Conservation (phyloP, 2,329 filamentous ascomycete genomes). For the Chaetomiaceae sp. region DNA sequence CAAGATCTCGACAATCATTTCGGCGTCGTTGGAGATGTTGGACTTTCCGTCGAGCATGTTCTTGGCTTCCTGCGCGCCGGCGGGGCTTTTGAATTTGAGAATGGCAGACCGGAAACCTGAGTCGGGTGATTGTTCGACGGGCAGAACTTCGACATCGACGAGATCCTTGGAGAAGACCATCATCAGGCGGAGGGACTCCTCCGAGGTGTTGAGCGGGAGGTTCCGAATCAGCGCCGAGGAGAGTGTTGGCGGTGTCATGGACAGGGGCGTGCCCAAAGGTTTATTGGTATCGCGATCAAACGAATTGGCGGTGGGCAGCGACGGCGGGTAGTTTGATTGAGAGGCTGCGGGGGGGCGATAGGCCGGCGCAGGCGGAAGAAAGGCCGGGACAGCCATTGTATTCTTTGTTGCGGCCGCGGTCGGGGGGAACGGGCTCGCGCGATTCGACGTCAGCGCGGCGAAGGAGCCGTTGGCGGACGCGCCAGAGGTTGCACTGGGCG, state of each 20-base stretch:
- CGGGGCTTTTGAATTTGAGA: conserved; percentile 48
- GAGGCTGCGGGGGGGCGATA: conserved; percentile 35
- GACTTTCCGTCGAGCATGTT: conserved; percentile 54
- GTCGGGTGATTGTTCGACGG: conserved; percentile 47
- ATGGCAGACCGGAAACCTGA: conserved; percentile 48
- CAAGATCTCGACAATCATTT: conserved; percentile 57
- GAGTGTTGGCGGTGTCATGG: conserved; percentile 33
- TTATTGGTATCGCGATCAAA: conserved; percentile 42
- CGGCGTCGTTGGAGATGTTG: conserved; percentile 46
- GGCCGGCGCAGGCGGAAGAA: conserved; percentile 38
- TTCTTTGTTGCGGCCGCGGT: conserved; percentile 29
- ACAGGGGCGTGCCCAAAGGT: conserved; percentile 39
- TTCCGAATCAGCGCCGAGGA: conserved; percentile 49
- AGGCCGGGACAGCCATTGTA: conserved; percentile 44
- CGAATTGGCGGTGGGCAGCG: conserved; percentile 31
- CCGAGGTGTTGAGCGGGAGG: conserved; percentile 50
- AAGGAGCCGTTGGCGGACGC: conserved; percentile 35
- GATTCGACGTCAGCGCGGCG: conserved; percentile 30
- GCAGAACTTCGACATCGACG: conserved; percentile 47
- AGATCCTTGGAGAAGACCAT: conserved; percentile 56
- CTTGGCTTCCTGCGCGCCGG: conserved; percentile 54
- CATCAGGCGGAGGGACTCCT: conserved; percentile 53
- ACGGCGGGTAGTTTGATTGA: conserved; percentile 34
- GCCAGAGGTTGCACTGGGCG: conserved; percentile 26
- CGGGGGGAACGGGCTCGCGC: conserved; percentile 32